Percentiles rank a stretch among this genome's conserved stretches.
phyloP scores from a whole-genome alignment of 2,329 filamentous ascomycete genomes.

The Camillea tinctor region DNA sequence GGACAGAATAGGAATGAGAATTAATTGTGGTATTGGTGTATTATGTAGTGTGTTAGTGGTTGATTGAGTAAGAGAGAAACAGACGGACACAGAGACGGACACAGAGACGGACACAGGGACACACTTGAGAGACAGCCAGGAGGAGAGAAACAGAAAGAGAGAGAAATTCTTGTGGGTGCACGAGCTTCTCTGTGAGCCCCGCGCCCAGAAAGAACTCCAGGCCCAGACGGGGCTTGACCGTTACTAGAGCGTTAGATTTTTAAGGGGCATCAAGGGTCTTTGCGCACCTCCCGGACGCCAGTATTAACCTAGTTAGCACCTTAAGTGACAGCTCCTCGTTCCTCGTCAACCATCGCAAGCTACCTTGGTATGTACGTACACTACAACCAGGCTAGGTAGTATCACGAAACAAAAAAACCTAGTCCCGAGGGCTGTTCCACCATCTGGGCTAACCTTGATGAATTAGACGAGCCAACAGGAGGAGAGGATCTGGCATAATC shows the following conservation, averaged over 20 bases:
- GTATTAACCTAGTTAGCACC: neutral
- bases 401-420: neutral
- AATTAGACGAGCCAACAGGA: slow-evolving; percentile 10
- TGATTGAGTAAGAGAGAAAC: neutral
- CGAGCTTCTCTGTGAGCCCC: neutral
- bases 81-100: no score
- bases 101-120: no score
- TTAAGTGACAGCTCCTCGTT: neutral
- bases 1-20: neutral
- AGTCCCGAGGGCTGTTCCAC: neutral
- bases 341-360: neutral
- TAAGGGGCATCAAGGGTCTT: neutral
- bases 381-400: no score
- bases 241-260: neutral
- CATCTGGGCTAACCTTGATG: neutral
- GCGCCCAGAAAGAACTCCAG: neutral
- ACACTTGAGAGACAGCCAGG: no score
- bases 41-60: neutral
- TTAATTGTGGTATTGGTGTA: neutral
- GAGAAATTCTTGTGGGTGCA: neutral
- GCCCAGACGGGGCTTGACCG: neutral
- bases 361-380: neutral
- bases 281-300: neutral
- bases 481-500: slow-evolving; percentile 10
- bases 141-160: no score